Percentiles rank a stretch among this genome's conserved stretches.
These are phyloP conservation scores for Backusella australiensis DNA, from an alignment of 192 early-diverging fungal genomes.

Conservation along the genomic window DNA sequence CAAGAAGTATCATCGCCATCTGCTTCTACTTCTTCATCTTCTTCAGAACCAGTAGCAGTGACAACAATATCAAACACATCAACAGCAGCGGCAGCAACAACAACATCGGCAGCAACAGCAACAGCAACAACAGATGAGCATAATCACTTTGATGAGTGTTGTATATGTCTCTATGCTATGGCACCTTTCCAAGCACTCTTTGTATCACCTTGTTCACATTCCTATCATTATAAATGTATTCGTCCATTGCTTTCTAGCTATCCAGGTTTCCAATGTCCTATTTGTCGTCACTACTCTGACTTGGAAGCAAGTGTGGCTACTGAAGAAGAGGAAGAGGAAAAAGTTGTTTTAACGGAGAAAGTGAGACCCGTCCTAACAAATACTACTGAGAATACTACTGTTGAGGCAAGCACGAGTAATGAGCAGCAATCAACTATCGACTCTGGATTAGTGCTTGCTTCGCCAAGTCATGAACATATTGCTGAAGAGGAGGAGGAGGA, in stretches of 20 bases:
- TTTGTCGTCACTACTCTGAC: slow-evolving; percentile 82
- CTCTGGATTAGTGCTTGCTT: background rate
- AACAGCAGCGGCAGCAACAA: background rate
- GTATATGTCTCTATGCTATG: slow-evolving; percentile 80
- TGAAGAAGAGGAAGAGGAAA: slow-evolving; percentile 27
- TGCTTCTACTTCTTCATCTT: background rate
- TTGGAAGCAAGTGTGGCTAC: slow-evolving; percentile 66
- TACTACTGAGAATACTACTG: background rate
- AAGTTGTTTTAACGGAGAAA: background rate
- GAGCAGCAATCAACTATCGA: background rate
- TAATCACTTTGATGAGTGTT: slow-evolving; percentile 58
- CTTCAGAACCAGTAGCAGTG: background rate
- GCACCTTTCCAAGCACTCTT: slow-evolving; percentile 78
- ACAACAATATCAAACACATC: background rate
- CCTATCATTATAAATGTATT: slow-evolving; percentile 84
- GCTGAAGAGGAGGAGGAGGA: background rate
- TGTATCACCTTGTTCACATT: slow-evolving; percentile 80
- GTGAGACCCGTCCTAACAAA: background rate
- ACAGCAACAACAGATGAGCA: background rate
- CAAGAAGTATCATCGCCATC: background rate
- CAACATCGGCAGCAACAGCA: background rate
- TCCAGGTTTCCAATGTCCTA: slow-evolving; percentile 71
- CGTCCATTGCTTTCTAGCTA: slow-evolving; percentile 61
- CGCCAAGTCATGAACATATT: background rate
- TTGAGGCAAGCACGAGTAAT: background rate